Evolutionary conservation across 1,139 yeast species (phyloP), one percentile per base, ranked within the genome.

Genomic region (Schwanniomyces etchellsii): DNA sequence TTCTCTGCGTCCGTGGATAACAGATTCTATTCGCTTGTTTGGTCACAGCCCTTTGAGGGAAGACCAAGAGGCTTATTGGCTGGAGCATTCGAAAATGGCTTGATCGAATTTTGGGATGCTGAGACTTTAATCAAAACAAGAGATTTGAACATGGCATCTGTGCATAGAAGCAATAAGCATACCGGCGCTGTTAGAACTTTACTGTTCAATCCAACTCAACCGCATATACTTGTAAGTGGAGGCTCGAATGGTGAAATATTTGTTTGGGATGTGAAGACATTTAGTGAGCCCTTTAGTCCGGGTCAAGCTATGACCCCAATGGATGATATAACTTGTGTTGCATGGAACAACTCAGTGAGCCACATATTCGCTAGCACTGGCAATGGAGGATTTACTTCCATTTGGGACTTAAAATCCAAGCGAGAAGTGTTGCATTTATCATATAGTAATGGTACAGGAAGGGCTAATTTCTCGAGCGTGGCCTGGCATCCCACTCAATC

Each of bases 311-410:
- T 78, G 67, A 77, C 89, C 13, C 85, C 94, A 35, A 72, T 79
- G 60, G 95, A 84, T 45, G 94, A 84, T 45, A 74, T 93, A 36
- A 74, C 82, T 22, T 72, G 85, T 26, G 76, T 91, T 26, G 77
- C 96, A 4, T 93, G 98, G 97, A 93, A 93, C 60, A 78, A 82
- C 47, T 65, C 77, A 21, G 83, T 85, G 34, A 65, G 83, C 27
- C 95, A 91, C 48, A 89, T 93, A 44, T 77, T 93, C 55, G 98
- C 97, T 16, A 73, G 85, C 34, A 94, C 96, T 5, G 88, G 95
- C 27, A 70, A 72, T 44, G 74, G 83, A 16, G 95, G 95, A 12
- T 82, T 77, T 54, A 80, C 96, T 4, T 81, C 96, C 1, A 81
- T 93, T 39, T 91, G 96, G 96, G 98, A 93, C 58, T 66, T 91